Percentiles rank a stretch among this genome's conserved stretches.
phyloP scores from a whole-genome alignment of 768 basidiomycete genomes.

The Daedaleopsis nitida region DNA sequence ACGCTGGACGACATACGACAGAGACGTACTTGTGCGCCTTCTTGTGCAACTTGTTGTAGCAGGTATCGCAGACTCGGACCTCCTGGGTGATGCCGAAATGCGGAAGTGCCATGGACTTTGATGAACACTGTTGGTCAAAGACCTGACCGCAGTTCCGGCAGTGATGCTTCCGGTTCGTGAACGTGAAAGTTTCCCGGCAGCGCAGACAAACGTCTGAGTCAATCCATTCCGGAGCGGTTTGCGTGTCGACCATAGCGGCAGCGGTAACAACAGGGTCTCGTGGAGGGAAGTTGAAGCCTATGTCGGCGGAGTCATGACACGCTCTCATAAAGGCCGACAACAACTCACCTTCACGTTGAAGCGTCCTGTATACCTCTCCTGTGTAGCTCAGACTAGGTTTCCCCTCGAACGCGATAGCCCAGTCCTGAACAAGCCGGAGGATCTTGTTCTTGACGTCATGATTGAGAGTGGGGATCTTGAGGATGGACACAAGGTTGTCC shows the following conservation, averaged over 20 bases:
- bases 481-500: constrained; percentile 88
- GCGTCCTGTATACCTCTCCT: constrained; percentile 74
- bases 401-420: constrained; percentile 88
- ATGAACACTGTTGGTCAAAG: constrained; percentile 92
- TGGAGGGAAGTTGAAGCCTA: constrained; percentile 86
- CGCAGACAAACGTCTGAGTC: constrained; percentile 94
- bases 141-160: constrained; percentile 98
- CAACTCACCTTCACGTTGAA: constrained; percentile 72
- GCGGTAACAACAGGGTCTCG: constrained; percentile 69
- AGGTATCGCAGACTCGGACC: constrained; percentile 93
- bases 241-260: constrained; percentile 87
- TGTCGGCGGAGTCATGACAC: background rate
- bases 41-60: constrained; percentile 74
- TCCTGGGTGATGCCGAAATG: constrained; percentile 92
- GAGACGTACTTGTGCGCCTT: constrained; percentile 60
- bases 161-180: constrained; percentile 97
- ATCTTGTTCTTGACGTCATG: constrained; percentile 82
- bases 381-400: constrained; percentile 75
- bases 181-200: constrained; percentile 87
- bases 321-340: background rate
- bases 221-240: constrained; percentile 95
- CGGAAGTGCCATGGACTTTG: constrained; percentile 80
- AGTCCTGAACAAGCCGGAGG: constrained; percentile 84
- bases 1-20: constrained; percentile 25
- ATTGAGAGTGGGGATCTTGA: constrained; percentile 77